These are phyloP conservation scores for Clitoria ternatea DNA, from an alignment of 306 rosid species.

Conservation along the genomic window DNA sequence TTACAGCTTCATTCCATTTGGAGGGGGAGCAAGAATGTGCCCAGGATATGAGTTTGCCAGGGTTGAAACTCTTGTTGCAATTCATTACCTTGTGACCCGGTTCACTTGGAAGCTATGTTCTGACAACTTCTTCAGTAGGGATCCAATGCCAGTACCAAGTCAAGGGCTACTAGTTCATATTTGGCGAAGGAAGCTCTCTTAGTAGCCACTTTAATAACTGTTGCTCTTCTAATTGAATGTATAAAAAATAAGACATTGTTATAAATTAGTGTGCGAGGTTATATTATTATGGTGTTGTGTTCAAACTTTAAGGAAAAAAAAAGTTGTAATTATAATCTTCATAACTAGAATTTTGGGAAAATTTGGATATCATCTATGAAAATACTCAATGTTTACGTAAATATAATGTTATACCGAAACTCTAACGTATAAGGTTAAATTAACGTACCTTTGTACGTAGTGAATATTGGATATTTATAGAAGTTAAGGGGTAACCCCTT, in stretches of 20 bases:
- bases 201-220: slow-evolving; percentile 1
- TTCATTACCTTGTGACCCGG: slow-evolving; percentile 60
- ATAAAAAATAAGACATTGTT: neutral
- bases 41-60: slow-evolving; percentile 70
- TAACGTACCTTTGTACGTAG: too few relatives aligned
- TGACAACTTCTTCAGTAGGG: slow-evolving; percentile 52
- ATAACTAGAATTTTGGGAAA: neutral
- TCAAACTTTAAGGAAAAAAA: neutral
- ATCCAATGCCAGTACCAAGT: slow-evolving; percentile 52
- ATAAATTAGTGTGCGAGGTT: neutral
- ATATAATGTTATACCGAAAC: too few relatives aligned
- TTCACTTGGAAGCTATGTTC: slow-evolving; percentile 70
- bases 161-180: slow-evolving; percentile 54
- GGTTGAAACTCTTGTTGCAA: slow-evolving; percentile 56
- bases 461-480: too few relatives aligned
- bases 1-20: slow-evolving; percentile 57
- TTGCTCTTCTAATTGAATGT: neutral
- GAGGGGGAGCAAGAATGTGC: slow-evolving; percentile 67
- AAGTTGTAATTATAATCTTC: neutral
- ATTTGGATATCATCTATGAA: neutral
- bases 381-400: too few relatives aligned
- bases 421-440: too few relatives aligned
- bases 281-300: neutral
- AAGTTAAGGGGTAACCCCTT: too few relatives aligned
- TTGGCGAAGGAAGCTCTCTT: slow-evolving; percentile 36